Evolutionary conservation across 2,329 filamentous ascomycete genomes (phyloP).

Genomic region (Epichloe festucae): DNA sequence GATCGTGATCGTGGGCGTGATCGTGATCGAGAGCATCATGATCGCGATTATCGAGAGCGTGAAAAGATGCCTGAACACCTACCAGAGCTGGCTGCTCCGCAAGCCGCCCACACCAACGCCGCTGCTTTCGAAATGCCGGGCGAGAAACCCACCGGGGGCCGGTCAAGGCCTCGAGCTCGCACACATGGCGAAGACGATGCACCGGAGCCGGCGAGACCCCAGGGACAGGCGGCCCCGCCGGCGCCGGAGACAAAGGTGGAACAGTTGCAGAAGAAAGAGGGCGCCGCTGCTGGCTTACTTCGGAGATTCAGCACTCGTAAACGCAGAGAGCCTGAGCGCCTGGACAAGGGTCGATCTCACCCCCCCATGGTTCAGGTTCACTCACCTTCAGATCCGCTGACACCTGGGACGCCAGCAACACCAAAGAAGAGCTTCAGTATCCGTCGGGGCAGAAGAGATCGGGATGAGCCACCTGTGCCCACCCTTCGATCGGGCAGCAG

Average conservation of each 20-base stretch:
- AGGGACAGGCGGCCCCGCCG: constrained; percentile 18
- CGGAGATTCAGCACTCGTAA: constrained; percentile 84
- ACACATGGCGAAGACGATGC: constrained; percentile 93
- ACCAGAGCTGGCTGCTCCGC: constrained; percentile 67
- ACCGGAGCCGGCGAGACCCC: constrained; percentile 38
- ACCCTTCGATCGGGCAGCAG: constrained; percentile 42
- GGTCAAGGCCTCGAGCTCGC: constrained; percentile 71
- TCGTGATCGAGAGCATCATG: constrained; percentile 8
- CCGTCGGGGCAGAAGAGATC: constrained; percentile 41
- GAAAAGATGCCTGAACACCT: constrained; percentile 34
- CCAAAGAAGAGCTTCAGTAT: constrained; percentile 86
- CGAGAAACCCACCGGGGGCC: constrained; percentile 72
- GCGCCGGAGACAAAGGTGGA: constrained; percentile 45
- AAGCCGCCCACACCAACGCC: constrained; percentile 79
- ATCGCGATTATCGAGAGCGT: constrained; percentile 15
- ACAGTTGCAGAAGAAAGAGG: constrained; percentile 66
- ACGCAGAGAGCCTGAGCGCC: constrained; percentile 52
- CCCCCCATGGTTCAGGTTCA: constrained; percentile 78
- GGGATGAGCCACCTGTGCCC: constrained; percentile 35
- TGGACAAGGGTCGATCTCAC: constrained; percentile 51
- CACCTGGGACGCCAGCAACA: constrained; percentile 29
- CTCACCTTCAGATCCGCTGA: constrained; percentile 48
- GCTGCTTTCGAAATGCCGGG: constrained; percentile 78
- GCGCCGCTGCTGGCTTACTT: constrained; percentile 69
- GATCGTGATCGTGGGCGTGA: constrained; percentile 3